A percentile compares a stretch with the other conserved stretches of the same genome.
These are phyloP conservation scores for Colletotrichum sublineola DNA, from an alignment of 2,329 filamentous ascomycete species.

Conservation along the genomic window DNA sequence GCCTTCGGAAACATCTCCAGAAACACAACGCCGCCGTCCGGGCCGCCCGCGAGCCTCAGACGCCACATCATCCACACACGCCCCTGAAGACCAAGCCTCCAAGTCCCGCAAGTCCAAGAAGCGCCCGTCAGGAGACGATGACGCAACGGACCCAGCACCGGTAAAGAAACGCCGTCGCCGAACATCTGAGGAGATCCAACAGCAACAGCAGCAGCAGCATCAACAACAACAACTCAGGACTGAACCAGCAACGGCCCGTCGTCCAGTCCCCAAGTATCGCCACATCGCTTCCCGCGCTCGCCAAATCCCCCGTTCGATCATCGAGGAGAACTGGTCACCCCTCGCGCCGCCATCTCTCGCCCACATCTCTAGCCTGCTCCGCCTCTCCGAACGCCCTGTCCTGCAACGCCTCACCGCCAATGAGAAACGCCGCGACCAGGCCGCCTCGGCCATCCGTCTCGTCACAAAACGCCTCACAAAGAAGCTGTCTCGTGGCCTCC, in stretches of 20 bases:
- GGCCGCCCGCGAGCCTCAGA: constrained; percentile 41
- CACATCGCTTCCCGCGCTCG: constrained; percentile 65
- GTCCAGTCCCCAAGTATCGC: constrained; percentile 57
- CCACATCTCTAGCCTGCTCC: constrained; percentile 68
- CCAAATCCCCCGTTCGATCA: constrained; percentile 71
- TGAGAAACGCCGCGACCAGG: constrained; percentile 64
- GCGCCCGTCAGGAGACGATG: constrained; percentile 9
- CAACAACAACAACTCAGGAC: constrained; percentile 8
- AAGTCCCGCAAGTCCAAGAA: constrained; percentile 32
- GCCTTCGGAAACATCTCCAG: constrained; percentile 19
- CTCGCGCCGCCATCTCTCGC: constrained; percentile 68
- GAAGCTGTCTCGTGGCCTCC: constrained; percentile 71
- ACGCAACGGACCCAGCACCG: constrained; percentile 5
- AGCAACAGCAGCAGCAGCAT: constrained; percentile 32
- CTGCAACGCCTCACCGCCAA: constrained; percentile 67
- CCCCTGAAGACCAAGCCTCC: constrained; percentile 41
- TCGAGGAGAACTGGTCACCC: constrained; percentile 77
- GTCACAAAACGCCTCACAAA: constrained; percentile 68
- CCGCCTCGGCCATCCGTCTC: constrained; percentile 67
- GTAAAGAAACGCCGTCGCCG: constrained; percentile 33
- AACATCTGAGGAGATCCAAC: constrained; percentile 20
- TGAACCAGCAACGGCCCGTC: constrained; percentile 44
- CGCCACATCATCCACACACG: constrained; percentile 19
- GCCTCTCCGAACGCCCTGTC: constrained; percentile 72
- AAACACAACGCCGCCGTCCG: constrained; percentile 37